Conservation (phyloP, 257 asterid species). For the Avicennia marina region DNA sequence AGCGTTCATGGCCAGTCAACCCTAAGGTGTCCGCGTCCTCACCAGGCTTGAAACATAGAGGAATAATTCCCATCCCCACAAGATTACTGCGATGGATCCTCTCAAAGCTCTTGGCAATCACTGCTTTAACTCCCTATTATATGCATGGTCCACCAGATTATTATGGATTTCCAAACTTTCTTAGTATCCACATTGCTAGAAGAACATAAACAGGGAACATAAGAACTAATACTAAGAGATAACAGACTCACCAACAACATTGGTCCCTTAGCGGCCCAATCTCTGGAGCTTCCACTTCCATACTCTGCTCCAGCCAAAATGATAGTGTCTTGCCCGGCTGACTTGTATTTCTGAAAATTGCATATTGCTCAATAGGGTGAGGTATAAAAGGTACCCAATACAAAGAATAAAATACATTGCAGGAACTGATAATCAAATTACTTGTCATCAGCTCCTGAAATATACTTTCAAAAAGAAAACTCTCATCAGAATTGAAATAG, state of each 20-base stretch:
- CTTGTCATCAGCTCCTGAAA: too few species aligned
- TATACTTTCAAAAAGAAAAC: slow-evolving; percentile 77
- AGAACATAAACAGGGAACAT: too few species aligned
- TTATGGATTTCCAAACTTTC: neutral
- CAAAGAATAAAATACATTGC: too few species aligned
- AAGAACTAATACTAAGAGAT: too few species aligned
- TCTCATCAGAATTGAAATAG: too few species aligned
- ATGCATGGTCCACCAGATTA: neutral
- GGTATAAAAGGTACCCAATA: too few species aligned
- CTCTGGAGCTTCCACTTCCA: slow-evolving; percentile 98
- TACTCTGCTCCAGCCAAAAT: slow-evolving; percentile 94
- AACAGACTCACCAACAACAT: slow-evolving; percentile 75
- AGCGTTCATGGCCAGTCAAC: slow-evolving; percentile 81
- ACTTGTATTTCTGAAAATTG: slow-evolving; percentile 58
- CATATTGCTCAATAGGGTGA: too few species aligned
- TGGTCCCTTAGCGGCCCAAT: slow-evolving; percentile 99
- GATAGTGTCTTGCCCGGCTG: slow-evolving; percentile 75
- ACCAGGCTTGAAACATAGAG: slow-evolving; percentile 83
- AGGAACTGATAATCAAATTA: too few species aligned
- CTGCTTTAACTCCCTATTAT: slow-evolving; percentile 87
- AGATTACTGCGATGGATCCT: slow-evolving; percentile 94
- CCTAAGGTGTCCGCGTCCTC: slow-evolving; percentile 83
- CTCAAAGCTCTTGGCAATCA: slow-evolving; percentile 90
- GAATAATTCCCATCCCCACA: slow-evolving; percentile 93
- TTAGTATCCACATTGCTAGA: too few species aligned